Percentiles rank a stretch among this genome's conserved stretches.
These are phyloP conservation scores for Spiromastix sp. DNA, from an alignment of 2,329 filamentous ascomycete species.

Conservation along the genomic window DNA sequence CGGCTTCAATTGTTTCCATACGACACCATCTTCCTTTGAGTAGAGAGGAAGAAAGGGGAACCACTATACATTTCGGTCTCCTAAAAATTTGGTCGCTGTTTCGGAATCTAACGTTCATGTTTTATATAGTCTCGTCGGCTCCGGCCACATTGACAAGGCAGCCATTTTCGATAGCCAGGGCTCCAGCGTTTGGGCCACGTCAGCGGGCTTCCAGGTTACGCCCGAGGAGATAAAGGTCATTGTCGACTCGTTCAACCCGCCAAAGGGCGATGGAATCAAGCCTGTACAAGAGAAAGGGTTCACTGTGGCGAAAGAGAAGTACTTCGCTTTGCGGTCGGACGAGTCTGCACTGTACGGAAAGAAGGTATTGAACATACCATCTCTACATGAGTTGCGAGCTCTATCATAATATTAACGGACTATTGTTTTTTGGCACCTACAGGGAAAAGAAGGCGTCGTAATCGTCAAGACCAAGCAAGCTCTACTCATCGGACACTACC, in stretches of 20 bases:
- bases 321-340: slow-evolving; percentile 64
- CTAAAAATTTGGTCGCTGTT: too few relatives aligned
- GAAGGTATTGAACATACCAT: slow-evolving; percentile 50
- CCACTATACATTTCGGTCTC: too few relatives aligned
- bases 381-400: too few relatives aligned
- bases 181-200: slow-evolving; percentile 68
- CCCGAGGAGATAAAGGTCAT: slow-evolving; percentile 47
- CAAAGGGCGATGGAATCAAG: slow-evolving; percentile 42
- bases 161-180: slow-evolving; percentile 75
- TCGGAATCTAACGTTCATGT: too few relatives aligned
- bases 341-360: slow-evolving; percentile 75
- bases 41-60: too few relatives aligned
- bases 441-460: slow-evolving; percentile 72
- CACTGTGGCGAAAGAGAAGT: slow-evolving; percentile 66
- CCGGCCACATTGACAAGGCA: slow-evolving; percentile 69
- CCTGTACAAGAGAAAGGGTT: slow-evolving; percentile 63
- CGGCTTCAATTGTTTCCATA: too few relatives aligned
- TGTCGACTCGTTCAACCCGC: slow-evolving; percentile 40
- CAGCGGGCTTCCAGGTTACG: slow-evolving; percentile 53
- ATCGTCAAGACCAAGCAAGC: slow-evolving; percentile 82
- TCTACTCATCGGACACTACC: slow-evolving; percentile 81
- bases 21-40: too few relatives aligned
- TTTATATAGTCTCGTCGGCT: slow-evolving; percentile 60
- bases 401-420: too few relatives aligned
- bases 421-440: slow-evolving; percentile 8